Base-by-base conservation (phyloP, 139 green algal species). In the Diplosphaera chodatii region DNA sequence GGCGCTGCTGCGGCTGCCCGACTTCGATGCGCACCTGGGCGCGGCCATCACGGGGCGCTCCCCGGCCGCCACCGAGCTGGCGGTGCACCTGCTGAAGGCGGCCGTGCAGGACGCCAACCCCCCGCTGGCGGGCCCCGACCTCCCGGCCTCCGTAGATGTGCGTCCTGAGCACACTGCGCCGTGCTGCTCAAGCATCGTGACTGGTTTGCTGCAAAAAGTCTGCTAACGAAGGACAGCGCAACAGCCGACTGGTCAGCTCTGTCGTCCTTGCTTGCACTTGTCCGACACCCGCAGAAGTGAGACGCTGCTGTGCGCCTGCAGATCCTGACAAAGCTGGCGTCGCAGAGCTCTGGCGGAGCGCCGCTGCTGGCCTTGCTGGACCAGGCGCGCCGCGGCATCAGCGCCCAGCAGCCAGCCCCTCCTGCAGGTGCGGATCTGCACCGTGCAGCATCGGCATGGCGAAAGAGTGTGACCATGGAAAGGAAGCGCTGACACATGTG, bases 21-120 rank as follows among this genome's bases (percentile, higher is more conserved):
- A 97, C 56, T 73, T 97, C n/a, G 96, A 97, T 74, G 67, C 80
- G 4, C 77, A 89, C 73, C 73, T 97, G 30, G 73, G 79, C 25
- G 27, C 23, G 10, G 20, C 55, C 66, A 34, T 70, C 64, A n/a
- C n/a, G n/a, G 74, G 70, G 25, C 69, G 70, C 55, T 67, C 66
- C 73, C 41, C 64, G 70, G n/a, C 69, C 18, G 80, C 79, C 0
- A 93, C n/a, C n/a, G n/a, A 97, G 64, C 83, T 98, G 70, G 81
- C 86, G 1, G 75, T 94, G 48, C 78, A 95, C 71, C 68, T 96
- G 20, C 65, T 96, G 66, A 79, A 82, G 23, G 62, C 41, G 16
- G 22, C 48, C 56, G 65, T 40, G 55, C 66, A 33, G 34, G 40
- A 90, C 18, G 37, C 66, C 1, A 82, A 94, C 33, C 79, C 77